Evolutionary conservation across 257 asterid species (phyloP), one percentile per base, ranked within the genome.

Genomic region (Solanum lycopersicoides): DNA sequence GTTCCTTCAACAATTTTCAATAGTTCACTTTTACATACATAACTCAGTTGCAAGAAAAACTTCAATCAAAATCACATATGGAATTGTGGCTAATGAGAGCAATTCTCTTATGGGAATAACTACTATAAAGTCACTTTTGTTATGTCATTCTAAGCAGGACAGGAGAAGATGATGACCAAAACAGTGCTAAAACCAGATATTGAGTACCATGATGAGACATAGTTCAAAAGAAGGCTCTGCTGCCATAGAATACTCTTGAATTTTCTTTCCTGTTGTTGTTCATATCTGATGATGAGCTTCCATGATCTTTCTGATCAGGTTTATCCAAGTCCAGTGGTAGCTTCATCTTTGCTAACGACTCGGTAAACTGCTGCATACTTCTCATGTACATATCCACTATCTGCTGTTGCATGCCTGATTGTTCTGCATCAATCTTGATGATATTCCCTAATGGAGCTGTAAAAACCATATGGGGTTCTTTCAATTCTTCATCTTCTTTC

Each of bases 321-420:
- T 90, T 90, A 18, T 89, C 92, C 85, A 93, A 83, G 82, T 93
- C 94, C 93, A 94, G 88, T 0, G 96, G 98, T 5, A 94, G 98
- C 91, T 92, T 94, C 97, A 94, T 93, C 85, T 94, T 95, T 32
- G 94, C 95, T 37, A 95, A 83, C 13, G 96, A 92, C 71, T 94
- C 96, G 1, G 96, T 93, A 86, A 94, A 94, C n/a, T 95, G 98
- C 69, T 92, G 95, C 98, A 94, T 94, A 75, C 95, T 95, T 87
- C 92, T 93, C 98, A 92, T 92, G 87, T 94, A 94, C 96, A 94
- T 94, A 59, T 94, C 95, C 11, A 95, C 95, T 84, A 94, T 94
- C 87, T 94, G 94, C 79, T 92, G 93, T 90, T 92, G 97, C 94
- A 95, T 93, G 3, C 89, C 92, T 7, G 92, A 89, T 50, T 94